These are phyloP conservation scores for Digitaria exilis DNA, from an alignment of 202 grass and related monocot genomes.

Conservation along the genomic window DNA sequence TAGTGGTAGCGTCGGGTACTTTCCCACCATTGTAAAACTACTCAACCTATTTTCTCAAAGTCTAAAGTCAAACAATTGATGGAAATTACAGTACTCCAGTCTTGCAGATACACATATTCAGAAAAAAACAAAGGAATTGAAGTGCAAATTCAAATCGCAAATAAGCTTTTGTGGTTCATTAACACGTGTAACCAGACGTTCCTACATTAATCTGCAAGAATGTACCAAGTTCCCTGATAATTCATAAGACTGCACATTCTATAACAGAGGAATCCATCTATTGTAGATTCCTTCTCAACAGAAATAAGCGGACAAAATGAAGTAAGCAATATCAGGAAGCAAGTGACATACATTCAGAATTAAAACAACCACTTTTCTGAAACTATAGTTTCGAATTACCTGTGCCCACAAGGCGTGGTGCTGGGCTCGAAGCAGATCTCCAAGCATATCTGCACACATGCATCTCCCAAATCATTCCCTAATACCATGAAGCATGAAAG, in stretches of 20 bases:
- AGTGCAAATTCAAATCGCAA: background rate
- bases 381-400: slow-evolving; percentile 50
- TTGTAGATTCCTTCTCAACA: background rate
- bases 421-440: slow-evolving; percentile 95
- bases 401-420: slow-evolving; percentile 94
- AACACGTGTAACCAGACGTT: background rate
- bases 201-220: background rate
- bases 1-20: too few species aligned
- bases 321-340: background rate
- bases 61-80: background rate
- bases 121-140: background rate
- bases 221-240: background rate
- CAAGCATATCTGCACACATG: slow-evolving; percentile 69
- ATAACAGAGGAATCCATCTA: background rate
- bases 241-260: background rate
- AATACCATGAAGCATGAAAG: background rate
- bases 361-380: background rate
- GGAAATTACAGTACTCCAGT: background rate
- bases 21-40: too few species aligned
- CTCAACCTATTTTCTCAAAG: background rate
- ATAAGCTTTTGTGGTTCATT: slow-evolving; percentile 2
- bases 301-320: background rate
- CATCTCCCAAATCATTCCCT: slow-evolving; percentile 23
- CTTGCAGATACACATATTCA: background rate
- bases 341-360: background rate